Evolutionary conservation across 805 yeast species (phyloP).

Genomic region (Torulaspora quercuum): DNA sequence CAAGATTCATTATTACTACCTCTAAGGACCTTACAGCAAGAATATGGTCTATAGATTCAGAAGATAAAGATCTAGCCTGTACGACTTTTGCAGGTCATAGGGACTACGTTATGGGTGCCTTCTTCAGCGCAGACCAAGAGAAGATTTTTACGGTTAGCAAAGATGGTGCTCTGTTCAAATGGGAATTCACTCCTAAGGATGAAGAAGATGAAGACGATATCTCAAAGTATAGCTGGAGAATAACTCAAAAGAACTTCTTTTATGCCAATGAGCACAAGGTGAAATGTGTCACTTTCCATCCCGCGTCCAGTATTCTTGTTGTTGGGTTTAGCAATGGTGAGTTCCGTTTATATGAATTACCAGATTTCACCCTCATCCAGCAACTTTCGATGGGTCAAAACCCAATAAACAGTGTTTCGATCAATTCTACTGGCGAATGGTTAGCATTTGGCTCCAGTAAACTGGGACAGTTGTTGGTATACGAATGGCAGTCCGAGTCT

Average conservation of each 20-base stretch:
- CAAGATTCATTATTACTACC: slow-evolving; percentile 79
- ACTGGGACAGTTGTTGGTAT: slow-evolving; percentile 89
- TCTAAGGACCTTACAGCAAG: slow-evolving; percentile 89
- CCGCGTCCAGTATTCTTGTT: slow-evolving; percentile 64
- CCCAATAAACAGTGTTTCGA: slow-evolving; percentile 74
- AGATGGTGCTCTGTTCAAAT: slow-evolving; percentile 89
- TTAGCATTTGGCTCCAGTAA: slow-evolving; percentile 88
- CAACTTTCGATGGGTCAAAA: slow-evolving; percentile 89
- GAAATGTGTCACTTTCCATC: slow-evolving; percentile 79
- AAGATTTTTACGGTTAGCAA: slow-evolving; percentile 85
- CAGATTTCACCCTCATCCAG: slow-evolving; percentile 74
- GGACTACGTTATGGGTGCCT: slow-evolving; percentile 83
- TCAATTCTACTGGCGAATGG: slow-evolving; percentile 93
- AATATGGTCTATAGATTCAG: slow-evolving; percentile 70
- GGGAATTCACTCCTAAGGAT: slow-evolving; percentile 75
- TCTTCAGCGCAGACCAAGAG: slow-evolving; percentile 84
- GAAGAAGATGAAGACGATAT: slow-evolving; percentile 42
- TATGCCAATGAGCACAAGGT: slow-evolving; percentile 62
- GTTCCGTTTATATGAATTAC: slow-evolving; percentile 85
- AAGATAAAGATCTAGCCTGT: slow-evolving; percentile 66
- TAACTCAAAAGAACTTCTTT: slow-evolving; percentile 70
- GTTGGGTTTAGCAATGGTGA: slow-evolving; percentile 90
- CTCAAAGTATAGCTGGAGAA: slow-evolving; percentile 68
- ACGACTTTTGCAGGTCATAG: slow-evolving; percentile 89
- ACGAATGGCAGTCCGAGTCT: slow-evolving; percentile 98